phyloP scores from a whole-genome alignment of 768 basidiomycete genomes.

The Collybia sordida region DNA sequence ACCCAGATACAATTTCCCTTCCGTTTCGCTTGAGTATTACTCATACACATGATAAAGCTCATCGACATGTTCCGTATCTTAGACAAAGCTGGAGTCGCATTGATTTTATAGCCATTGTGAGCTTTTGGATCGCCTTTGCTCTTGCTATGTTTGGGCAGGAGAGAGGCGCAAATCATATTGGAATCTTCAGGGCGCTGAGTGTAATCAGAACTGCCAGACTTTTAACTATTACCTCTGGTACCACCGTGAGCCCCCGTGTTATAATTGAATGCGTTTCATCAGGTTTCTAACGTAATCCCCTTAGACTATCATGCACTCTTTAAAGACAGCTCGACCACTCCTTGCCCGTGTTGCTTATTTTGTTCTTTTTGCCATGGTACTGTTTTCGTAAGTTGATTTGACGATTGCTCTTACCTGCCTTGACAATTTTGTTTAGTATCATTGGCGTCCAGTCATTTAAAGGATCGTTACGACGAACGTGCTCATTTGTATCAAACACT shows the following conservation, averaged over 20 bases:
- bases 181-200: slow-evolving; percentile 85
- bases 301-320: slow-evolving; percentile 82
- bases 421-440: slow-evolving; percentile 47
- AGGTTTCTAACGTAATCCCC: slow-evolving; percentile 9
- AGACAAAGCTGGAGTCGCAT: slow-evolving; percentile 92
- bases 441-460: slow-evolving; percentile 95
- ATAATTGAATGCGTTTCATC: neutral
- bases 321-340: slow-evolving; percentile 89
- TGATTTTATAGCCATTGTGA: slow-evolving; percentile 81
- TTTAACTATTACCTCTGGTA: slow-evolving; percentile 87
- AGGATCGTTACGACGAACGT: slow-evolving; percentile 73
- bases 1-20: slow-evolving; percentile 47
- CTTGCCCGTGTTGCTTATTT: slow-evolving; percentile 90
- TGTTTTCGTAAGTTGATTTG: slow-evolving; percentile 71
- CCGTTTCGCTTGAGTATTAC: slow-evolving; percentile 65
- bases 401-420: neutral
- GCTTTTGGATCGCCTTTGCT: slow-evolving; percentile 84
- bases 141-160: slow-evolving; percentile 73
- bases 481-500: slow-evolving; percentile 51
- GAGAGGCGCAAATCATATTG: slow-evolving; percentile 68
- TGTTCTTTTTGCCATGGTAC: slow-evolving; percentile 81
- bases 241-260: slow-evolving; percentile 58
- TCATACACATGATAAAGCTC: slow-evolving; percentile 53
- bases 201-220: slow-evolving; percentile 82
- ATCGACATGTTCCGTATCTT: slow-evolving; percentile 79